These are phyloP conservation scores for Creolimax fragrantissima DNA, from an alignment of 78 protist species.

Conservation along the genomic window DNA sequence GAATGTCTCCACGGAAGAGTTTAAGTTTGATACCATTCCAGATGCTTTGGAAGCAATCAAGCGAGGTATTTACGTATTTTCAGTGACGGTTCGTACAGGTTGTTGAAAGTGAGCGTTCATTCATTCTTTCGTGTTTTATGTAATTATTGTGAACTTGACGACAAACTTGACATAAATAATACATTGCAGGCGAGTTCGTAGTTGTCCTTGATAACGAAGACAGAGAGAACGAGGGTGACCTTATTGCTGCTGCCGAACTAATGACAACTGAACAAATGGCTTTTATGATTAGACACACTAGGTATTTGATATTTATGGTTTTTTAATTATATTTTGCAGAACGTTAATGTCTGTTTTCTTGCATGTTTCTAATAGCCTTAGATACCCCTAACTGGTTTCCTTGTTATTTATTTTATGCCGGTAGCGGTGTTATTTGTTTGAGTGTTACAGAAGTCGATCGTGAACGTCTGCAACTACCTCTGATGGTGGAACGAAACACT, in stretches of 20 bases:
- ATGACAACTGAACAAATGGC: conserved; percentile 37
- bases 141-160: background rate
- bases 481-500: conserved; percentile 40
- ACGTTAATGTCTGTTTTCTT: background rate
- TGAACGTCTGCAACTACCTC: conserved; percentile 31
- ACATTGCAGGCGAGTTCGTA: conserved; percentile 30
- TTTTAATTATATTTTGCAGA: background rate
- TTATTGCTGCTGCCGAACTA: conserved; percentile 36
- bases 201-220: conserved; percentile 46
- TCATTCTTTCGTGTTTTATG: background rate
- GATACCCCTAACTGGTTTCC: background rate
- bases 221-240: conserved; percentile 55
- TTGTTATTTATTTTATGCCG: background rate
- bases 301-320: background rate
- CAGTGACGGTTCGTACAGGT: background rate
- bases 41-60: background rate
- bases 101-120: background rate
- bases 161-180: background rate
- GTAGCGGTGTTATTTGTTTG: conserved; percentile 41
- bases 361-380: background rate
- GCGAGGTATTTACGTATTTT: background rate
- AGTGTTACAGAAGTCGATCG: background rate
- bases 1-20: too few relatives aligned
- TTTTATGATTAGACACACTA: conserved; percentile 42
- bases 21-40: background rate